These are phyloP conservation scores for Epichloe sibirici DNA, from an alignment of 2,329 filamentous ascomycete species.

Conservation along the genomic window DNA sequence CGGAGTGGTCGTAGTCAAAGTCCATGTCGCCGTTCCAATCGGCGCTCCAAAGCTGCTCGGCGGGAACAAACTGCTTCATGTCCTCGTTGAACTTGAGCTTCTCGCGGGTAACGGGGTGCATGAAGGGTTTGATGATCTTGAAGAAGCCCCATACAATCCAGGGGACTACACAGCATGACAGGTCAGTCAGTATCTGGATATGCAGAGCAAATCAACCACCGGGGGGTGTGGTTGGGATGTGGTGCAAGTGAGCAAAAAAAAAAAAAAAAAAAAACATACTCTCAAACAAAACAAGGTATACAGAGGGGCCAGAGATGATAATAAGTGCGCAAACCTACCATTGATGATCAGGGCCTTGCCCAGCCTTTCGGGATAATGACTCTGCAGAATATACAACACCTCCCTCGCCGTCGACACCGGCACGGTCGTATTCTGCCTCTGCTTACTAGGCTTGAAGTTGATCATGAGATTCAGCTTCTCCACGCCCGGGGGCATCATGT, in stretches of 20 bases:
- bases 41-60: slow-evolving; percentile 68
- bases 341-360: slow-evolving; percentile 85
- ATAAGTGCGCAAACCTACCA: slow-evolving; percentile 35
- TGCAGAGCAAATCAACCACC: not conserved
- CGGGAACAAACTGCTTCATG: slow-evolving; percentile 67
- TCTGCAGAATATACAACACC: slow-evolving; percentile 84
- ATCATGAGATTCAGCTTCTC: slow-evolving; percentile 81
- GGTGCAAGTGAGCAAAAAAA: not conserved
- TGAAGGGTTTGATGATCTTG: slow-evolving; percentile 90
- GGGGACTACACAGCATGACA: slow-evolving; percentile 46
- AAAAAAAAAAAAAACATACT: not conserved
- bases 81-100: slow-evolving; percentile 98
- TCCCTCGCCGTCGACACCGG: slow-evolving; percentile 65
- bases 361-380: slow-evolving; percentile 87
- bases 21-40: slow-evolving; percentile 65
- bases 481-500: slow-evolving; percentile 75
- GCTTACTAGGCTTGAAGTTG: slow-evolving; percentile 76
- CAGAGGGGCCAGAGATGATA: not conserved
- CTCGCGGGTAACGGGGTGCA: slow-evolving; percentile 83
- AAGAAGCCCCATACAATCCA: slow-evolving; percentile 92
- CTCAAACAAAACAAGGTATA: not conserved
- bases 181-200: not conserved
- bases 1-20: slow-evolving; percentile 80
- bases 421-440: slow-evolving; percentile 60
- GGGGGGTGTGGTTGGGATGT: not conserved